Evolutionary conservation across 768 basidiomycete species (phyloP).

Genomic region (Galerina marginata): DNA sequence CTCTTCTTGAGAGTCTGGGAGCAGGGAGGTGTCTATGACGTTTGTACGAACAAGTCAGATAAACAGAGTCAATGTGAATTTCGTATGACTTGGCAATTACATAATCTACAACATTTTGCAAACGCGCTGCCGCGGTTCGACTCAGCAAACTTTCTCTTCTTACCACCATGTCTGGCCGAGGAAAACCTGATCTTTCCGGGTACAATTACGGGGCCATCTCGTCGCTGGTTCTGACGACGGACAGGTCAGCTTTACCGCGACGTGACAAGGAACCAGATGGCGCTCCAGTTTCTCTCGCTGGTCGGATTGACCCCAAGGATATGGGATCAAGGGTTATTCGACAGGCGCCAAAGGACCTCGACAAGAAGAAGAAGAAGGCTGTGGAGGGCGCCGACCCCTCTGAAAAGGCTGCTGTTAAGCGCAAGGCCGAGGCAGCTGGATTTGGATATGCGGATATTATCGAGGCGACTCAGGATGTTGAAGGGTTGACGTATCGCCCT

Average conservation of each 20-base stretch:
- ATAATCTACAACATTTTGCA: conserved; percentile 9
- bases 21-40: too few relatives aligned
- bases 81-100: background rate
- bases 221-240: conserved; percentile 92
- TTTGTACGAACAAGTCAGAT: too few relatives aligned
- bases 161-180: conserved; percentile 37
- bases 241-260: conserved; percentile 78
- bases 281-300: conserved; percentile 90
- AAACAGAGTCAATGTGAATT: too few relatives aligned
- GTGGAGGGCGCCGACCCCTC: conserved; percentile 59
- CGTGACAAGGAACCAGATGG: conserved; percentile 97
- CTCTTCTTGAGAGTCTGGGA: too few relatives aligned
- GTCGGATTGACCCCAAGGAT: conserved; percentile 85
- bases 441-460: conserved; percentile 92
- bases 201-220: conserved; percentile 98
- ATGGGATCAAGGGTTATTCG: conserved; percentile 94
- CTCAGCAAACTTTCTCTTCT: background rate
- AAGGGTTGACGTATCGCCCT: conserved; percentile 92
- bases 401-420: conserved; percentile 61
- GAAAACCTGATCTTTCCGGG: conserved; percentile 81
- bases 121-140: background rate
- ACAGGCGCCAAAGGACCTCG: conserved; percentile 83
- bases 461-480: conserved; percentile 91
- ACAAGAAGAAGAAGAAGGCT: conserved; percentile 93
- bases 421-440: conserved; percentile 64